phyloP scores from a whole-genome alignment of 2,329 filamentous ascomycete genomes.

The Arthrocladium fulminans region DNA sequence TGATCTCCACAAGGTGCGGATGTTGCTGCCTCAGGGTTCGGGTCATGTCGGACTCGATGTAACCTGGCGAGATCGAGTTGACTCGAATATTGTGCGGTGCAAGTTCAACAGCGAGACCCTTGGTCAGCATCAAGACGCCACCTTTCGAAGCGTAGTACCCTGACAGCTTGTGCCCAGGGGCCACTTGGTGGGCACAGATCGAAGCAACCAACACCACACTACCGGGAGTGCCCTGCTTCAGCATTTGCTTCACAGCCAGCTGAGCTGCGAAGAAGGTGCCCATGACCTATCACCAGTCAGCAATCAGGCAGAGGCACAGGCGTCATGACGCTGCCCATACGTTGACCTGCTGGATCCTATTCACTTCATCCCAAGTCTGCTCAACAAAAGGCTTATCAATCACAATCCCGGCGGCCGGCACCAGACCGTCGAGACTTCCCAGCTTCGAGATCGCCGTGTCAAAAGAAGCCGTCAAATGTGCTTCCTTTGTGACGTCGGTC shows the following conservation, averaged over 20 bases:
- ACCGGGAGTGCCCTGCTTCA: constrained; percentile 37
- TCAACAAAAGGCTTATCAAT: constrained; percentile 39
- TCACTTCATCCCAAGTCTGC: constrained; percentile 37
- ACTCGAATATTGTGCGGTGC: constrained; percentile 39
- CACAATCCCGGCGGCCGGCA: constrained; percentile 30
- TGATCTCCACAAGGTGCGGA: constrained; percentile 13
- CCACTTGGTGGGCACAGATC: constrained; percentile 13
- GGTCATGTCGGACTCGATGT: constrained; percentile 39
- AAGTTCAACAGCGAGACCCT: constrained; percentile 41
- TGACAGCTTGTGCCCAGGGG: constrained; percentile 27
- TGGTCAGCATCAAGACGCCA: constrained; percentile 34
- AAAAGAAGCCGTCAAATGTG: constrained; percentile 34
- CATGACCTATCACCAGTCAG: constrained; percentile 35
- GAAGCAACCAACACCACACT: constrained; percentile 19
- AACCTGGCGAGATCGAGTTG: constrained; percentile 40
- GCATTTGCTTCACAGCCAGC: constrained; percentile 43
- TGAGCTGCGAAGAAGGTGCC: constrained; percentile 42
- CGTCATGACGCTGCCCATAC: constrained; percentile 28
- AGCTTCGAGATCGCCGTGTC: constrained; percentile 32
- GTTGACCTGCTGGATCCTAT: constrained; percentile 35
- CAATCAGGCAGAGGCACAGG: neutral
- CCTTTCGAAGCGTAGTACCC: constrained; percentile 34
- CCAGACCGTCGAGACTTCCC: constrained; percentile 37
- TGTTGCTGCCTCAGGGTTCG: constrained; percentile 30
- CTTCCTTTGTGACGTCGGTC: constrained; percentile 39